A percentile compares a stretch with the other conserved stretches of the same genome.
These are phyloP conservation scores for Esteya vermicola DNA, from an alignment of 2,329 filamentous ascomycete genomes.

Conservation along the genomic window DNA sequence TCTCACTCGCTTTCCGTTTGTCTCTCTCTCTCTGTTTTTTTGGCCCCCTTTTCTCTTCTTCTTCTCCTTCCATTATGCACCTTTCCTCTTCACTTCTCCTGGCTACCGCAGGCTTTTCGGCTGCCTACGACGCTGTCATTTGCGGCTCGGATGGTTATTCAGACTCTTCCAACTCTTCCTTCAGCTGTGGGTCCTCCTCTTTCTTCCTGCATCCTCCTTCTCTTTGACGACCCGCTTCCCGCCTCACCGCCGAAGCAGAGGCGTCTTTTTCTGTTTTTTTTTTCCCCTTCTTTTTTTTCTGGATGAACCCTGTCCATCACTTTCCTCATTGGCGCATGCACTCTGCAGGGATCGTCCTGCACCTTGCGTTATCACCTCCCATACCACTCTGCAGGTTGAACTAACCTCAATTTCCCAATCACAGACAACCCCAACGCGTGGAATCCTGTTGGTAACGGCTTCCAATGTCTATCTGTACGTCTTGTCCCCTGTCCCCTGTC, in stretches of 20 bases:
- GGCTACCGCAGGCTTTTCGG: not conserved
- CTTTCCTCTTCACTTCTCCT: not conserved
- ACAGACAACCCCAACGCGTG: slow-evolving; percentile 2
- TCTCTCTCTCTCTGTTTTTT: not conserved
- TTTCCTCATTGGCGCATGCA: too few species aligned
- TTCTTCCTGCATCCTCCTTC: too few species aligned
- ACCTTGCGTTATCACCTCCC: too few species aligned
- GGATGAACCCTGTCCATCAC: too few species aligned
- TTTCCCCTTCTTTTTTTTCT: too few species aligned
- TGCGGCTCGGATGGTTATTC: slow-evolving; percentile 1
- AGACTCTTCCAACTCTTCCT: not conserved
- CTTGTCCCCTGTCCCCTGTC: not conserved
- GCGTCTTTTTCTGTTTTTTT: too few species aligned
- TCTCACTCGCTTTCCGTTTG: not conserved
- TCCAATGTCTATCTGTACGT: slow-evolving; percentile 3
- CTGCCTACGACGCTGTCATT: slow-evolving; percentile 1
- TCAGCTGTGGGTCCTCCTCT: not conserved
- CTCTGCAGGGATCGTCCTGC: too few species aligned
- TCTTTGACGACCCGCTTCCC: too few species aligned
- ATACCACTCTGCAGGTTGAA: too few species aligned
- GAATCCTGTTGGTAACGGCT: slow-evolving; percentile 1
- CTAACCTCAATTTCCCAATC: not conserved
- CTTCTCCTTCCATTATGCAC: too few species aligned
- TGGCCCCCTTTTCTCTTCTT: not conserved
- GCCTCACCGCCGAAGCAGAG: too few species aligned